phyloP scores from a whole-genome alignment of 495 filamentous ascomycete genomes.

The Opeltia flavorubescens region DNA sequence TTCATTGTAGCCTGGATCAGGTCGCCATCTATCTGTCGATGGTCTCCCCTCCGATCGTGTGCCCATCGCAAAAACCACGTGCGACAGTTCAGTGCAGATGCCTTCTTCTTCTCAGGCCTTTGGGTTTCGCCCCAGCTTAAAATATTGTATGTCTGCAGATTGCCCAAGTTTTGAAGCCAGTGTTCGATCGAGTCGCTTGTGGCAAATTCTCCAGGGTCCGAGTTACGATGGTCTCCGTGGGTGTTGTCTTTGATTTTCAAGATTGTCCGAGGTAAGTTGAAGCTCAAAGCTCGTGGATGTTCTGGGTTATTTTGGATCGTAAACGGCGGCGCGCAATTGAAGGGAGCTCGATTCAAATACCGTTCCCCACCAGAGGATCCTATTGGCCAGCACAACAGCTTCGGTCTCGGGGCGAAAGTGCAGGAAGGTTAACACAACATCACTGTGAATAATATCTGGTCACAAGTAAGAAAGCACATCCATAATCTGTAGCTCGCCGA shows the following conservation, averaged over 20 bases:
- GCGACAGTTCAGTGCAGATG: not conserved
- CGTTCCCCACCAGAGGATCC: not conserved
- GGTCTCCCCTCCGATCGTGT: constrained; percentile 14
- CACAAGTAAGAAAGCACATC: too few species aligned
- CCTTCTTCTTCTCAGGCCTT: not conserved
- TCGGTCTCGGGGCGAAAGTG: not conserved
- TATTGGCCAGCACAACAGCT: not conserved
- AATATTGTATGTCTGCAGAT: not conserved
- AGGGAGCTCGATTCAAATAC: not conserved
- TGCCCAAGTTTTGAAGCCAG: too few species aligned
- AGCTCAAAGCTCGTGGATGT: not conserved
- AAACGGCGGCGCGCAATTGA: not conserved
- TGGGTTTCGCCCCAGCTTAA: too few species aligned
- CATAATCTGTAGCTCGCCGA: too few species aligned
- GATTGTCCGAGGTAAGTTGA: too few species aligned
- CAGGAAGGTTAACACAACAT: too few species aligned
- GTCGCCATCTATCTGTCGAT: constrained; percentile 12
- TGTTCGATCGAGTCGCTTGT: not conserved
- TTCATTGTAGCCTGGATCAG: constrained; percentile 10
- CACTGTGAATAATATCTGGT: too few species aligned
- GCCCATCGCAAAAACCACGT: constrained; percentile 7
- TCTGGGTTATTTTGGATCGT: not conserved
- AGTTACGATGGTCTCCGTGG: not conserved
- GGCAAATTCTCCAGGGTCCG: not conserved
- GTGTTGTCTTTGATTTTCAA: too few species aligned